Percentiles rank a stretch among this genome's conserved stretches.
Conservation (phyloP, 352 stramenopile genomes). For the Globisporangium rhizosaccharum region DNA sequence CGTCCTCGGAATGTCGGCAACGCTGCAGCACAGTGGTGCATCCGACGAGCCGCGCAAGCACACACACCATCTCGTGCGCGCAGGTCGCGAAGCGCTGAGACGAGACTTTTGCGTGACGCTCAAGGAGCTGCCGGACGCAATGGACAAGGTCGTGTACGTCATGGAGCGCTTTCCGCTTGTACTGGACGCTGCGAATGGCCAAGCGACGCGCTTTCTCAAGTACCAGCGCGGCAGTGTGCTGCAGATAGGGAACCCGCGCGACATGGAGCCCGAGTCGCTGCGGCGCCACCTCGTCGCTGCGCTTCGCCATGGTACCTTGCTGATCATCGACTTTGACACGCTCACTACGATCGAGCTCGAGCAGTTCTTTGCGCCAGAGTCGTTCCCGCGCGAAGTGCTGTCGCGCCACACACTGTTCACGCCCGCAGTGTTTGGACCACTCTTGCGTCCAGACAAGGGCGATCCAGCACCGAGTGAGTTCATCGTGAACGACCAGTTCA, state of each 20-base stretch:
- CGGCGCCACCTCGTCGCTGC: conserved; percentile 68
- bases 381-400: conserved; percentile 73
- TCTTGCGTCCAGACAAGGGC: conserved; percentile 39
- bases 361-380: conserved; percentile 58
- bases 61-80: conserved; percentile 14
- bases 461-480: conserved; percentile 58
- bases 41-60: conserved; percentile 11
- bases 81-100: conserved; percentile 21
- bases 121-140: conserved; percentile 78
- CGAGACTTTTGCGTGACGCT: conserved; percentile 44
- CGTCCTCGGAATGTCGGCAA: conserved; percentile 1
- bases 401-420: conserved; percentile 60
- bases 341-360: conserved; percentile 66
- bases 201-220: conserved; percentile 80
- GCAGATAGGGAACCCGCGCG: conserved; percentile 59
- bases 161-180: conserved; percentile 85
- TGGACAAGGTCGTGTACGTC: conserved; percentile 85
- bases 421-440: conserved; percentile 46
- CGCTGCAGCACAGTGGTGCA: not conserved
- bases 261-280: conserved; percentile 66
- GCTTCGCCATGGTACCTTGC: conserved; percentile 60
- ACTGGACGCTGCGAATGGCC: conserved; percentile 67
- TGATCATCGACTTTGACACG: conserved; percentile 77
- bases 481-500: conserved; percentile 81
- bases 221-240: conserved; percentile 87